phyloP scores from a whole-genome alignment of 352 stramenopile genomes.

The Phytophthora cryptogea region DNA sequence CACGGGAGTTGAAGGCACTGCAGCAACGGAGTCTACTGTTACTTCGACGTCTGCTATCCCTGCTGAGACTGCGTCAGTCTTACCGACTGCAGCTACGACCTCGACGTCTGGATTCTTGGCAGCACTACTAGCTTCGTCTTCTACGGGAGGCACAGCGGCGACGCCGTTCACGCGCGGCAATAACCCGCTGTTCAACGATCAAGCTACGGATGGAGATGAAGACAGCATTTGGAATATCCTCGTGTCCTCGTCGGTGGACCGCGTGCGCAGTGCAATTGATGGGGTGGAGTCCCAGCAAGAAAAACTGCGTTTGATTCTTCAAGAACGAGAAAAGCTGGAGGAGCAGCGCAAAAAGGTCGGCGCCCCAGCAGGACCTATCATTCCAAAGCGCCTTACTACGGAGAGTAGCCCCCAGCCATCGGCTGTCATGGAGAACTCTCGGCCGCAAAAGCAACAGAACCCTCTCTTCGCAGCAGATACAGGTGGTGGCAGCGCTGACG shows the following conservation, averaged over 20 bases:
- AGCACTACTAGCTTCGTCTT: conserved; percentile 57
- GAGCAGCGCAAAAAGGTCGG: conserved; percentile 59
- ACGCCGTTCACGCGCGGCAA: conserved; percentile 17
- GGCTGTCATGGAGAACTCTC: conserved; percentile 6
- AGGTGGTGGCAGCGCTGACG: background rate
- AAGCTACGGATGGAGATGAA: conserved; percentile 48
- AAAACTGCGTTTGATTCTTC: conserved; percentile 59
- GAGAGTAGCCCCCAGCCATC: background rate
- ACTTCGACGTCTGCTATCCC: background rate
- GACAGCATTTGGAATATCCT: conserved; percentile 79
- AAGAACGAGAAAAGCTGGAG: conserved; percentile 66
- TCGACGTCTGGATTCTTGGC: conserved; percentile 51
- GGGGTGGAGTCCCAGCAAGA: conserved; percentile 52
- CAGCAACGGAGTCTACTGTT: background rate
- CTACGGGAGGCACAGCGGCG: conserved; percentile 31
- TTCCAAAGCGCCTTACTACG: conserved; percentile 9
- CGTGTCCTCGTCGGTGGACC: conserved; percentile 70
- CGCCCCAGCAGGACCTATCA: conserved; percentile 6
- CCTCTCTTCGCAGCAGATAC: conserved; percentile 28
- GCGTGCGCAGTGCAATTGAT: conserved; percentile 55
- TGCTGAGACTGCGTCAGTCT: background rate
- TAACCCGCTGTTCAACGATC: conserved; percentile 63
- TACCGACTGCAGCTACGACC: conserved; percentile 21
- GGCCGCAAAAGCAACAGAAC: conserved; percentile 25
- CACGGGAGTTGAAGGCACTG: conserved; percentile 39